A percentile compares a stretch with the other conserved stretches of the same genome.
Conservation (phyloP, 164 flowering plant species). For the Akebia trifoliata region DNA sequence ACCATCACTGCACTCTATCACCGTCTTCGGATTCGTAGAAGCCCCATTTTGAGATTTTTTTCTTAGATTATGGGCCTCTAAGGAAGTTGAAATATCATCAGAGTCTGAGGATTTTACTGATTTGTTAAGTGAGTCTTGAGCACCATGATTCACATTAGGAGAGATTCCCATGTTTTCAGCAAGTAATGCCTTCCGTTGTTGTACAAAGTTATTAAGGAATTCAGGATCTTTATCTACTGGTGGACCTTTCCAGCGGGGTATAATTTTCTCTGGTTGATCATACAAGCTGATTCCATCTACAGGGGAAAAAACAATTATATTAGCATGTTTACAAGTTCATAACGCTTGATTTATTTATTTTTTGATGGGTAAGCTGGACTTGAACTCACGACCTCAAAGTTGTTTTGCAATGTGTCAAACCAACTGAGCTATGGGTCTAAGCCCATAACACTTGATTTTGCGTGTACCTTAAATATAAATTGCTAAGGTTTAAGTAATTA, state of each 20-base stretch:
- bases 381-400: too few species aligned
- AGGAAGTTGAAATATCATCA: slow-evolving; percentile 17
- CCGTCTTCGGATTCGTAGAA: slow-evolving; percentile 41
- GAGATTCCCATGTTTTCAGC: slow-evolving; percentile 21
- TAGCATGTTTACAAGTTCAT: slow-evolving; percentile 2
- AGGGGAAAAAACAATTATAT: slow-evolving; percentile 14
- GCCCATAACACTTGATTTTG: too few species aligned
- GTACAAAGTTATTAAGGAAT: slow-evolving; percentile 37
- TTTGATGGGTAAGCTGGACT: too few species aligned
- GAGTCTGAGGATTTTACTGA: slow-evolving; percentile 17
- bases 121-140: slow-evolving; percentile 19
- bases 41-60: slow-evolving; percentile 17
- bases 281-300: slow-evolving; percentile 90
- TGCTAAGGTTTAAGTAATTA: too few species aligned
- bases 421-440: too few species aligned
- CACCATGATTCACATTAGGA: slow-evolving; percentile 19
- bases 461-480: too few species aligned
- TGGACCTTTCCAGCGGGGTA: slow-evolving; percentile 91
- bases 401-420: too few species aligned
- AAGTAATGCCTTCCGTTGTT: slow-evolving; percentile 32
- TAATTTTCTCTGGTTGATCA: slow-evolving; percentile 82
- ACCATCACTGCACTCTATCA: slow-evolving; percentile 84
- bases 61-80: slow-evolving; percentile 13
- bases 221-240: slow-evolving; percentile 50
- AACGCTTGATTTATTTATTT: not conserved